Percentiles rank a stretch among this genome's conserved stretches.
These are phyloP conservation scores for Atkinsonella texensis DNA, from an alignment of 2,329 filamentous ascomycete species.

Conservation along the genomic window DNA sequence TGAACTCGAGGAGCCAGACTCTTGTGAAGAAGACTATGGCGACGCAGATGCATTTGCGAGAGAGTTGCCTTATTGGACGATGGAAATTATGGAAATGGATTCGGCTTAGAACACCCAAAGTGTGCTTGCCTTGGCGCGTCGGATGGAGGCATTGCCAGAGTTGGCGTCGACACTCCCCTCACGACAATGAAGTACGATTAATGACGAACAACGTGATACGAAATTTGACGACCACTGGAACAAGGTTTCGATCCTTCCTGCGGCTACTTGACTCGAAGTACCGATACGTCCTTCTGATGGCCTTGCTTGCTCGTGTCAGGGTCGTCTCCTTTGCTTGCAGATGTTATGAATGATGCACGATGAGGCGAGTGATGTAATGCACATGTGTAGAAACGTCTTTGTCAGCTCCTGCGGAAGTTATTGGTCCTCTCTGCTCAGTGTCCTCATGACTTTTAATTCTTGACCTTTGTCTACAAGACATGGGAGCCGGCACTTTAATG, in stretches of 20 bases:
- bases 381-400: not conserved
- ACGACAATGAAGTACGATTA: not conserved
- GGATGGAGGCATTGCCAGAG: not conserved
- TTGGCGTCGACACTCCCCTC: not conserved
- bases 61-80: conserved; percentile 37
- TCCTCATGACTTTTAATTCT: too few species aligned
- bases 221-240: not conserved
- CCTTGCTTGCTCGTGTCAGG: not conserved
- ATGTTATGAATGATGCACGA: not conserved
- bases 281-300: not conserved
- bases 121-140: not conserved
- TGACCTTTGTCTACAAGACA: too few species aligned
- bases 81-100: conserved; percentile 40
- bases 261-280: too few species aligned
- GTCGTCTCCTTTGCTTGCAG: not conserved
- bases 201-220: not conserved
- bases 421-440: not conserved
- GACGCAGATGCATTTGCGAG: conserved; percentile 30
- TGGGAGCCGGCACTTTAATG: too few species aligned
- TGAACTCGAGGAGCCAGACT: conserved; percentile 40
- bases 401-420: not conserved
- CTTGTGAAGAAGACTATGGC: conserved; percentile 31
- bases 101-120: conserved; percentile 14
- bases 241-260: not conserved
- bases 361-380: not conserved